Percentiles rank a stretch among this genome's conserved stretches.
phyloP scores from a whole-genome alignment of 257 asterid genomes.

The Echium plantagineum region DNA sequence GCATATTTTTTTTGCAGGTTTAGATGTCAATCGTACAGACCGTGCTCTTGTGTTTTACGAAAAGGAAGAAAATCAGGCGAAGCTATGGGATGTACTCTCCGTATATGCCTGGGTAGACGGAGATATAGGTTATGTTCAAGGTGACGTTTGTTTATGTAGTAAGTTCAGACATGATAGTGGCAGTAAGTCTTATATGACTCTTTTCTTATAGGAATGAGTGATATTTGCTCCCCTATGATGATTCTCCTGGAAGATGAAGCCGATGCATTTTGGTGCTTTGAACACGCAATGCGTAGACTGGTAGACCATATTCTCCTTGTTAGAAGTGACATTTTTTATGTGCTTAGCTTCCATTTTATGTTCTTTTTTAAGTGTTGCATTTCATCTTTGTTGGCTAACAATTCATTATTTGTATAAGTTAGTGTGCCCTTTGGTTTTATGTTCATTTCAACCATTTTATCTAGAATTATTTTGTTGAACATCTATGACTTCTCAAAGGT shows the following conservation, averaged over 20 bases:
- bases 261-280: constrained; percentile 98
- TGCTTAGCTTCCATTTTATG: background rate
- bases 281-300: constrained; percentile 90
- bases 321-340: constrained; percentile 2
- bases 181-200: constrained; percentile 16
- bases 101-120: constrained; percentile 89
- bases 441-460: too few relatives aligned
- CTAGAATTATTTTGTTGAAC: too few relatives aligned
- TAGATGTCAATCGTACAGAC: constrained; percentile 92
- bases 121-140: constrained; percentile 98
- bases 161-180: constrained; percentile 11
- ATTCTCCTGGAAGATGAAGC: constrained; percentile 87
- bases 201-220: constrained; percentile 74
- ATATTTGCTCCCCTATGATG: constrained; percentile 91
- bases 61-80: constrained; percentile 64
- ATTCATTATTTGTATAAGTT: too few relatives aligned
- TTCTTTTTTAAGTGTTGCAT: background rate
- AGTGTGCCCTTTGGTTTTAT: too few relatives aligned
- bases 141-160: constrained; percentile 27
- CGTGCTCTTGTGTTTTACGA: constrained; percentile 72
- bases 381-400: background rate
- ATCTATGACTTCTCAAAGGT: too few relatives aligned
- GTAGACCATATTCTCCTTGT: constrained; percentile 28
- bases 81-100: constrained; percentile 79
- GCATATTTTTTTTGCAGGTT: constrained; percentile 29